phyloP scores from a whole-genome alignment of 495 filamentous ascomycete species.

The Neurospora tetraspora region DNA sequence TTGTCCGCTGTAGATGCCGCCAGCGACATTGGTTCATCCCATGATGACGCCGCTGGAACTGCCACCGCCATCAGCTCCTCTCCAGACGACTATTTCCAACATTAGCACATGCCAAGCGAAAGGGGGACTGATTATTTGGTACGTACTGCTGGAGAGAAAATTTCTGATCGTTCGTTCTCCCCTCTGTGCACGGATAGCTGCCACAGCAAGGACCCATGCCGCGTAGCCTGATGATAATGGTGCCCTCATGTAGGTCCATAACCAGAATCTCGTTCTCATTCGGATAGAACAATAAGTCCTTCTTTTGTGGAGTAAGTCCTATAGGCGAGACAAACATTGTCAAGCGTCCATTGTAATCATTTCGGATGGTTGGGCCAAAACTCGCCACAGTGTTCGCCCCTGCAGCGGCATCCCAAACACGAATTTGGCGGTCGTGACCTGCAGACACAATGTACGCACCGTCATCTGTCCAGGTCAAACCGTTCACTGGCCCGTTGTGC shows the following conservation, averaged over 20 bases:
- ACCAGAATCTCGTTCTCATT: conserved; percentile 71
- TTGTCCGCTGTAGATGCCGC: conserved; percentile 48
- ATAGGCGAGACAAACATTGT: conserved; percentile 52
- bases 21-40: conserved; percentile 33
- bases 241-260: conserved; percentile 65
- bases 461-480: conserved; percentile 55
- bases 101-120: not conserved
- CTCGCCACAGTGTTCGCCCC: conserved; percentile 76
- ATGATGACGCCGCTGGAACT: conserved; percentile 30
- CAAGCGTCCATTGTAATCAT: conserved; percentile 40
- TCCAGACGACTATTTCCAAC: conserved; percentile 49
- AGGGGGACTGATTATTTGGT: not conserved
- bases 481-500: conserved; percentile 71
- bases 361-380: conserved; percentile 66
- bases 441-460: conserved; percentile 64
- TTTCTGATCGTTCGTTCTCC: conserved; percentile 38
- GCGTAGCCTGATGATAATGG: conserved; percentile 57
- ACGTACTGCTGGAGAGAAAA: conserved; percentile 45
- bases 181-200: conserved; percentile 27
- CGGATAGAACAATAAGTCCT: conserved; percentile 32
- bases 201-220: conserved; percentile 43
- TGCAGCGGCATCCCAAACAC: conserved; percentile 71
- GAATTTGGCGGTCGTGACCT: conserved; percentile 70
- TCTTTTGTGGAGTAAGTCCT: conserved; percentile 41
- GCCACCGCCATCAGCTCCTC: conserved; percentile 39